phyloP scores from a whole-genome alignment of 2,329 filamentous ascomycete genomes.

The Clarireedia homoeocarpa region DNA sequence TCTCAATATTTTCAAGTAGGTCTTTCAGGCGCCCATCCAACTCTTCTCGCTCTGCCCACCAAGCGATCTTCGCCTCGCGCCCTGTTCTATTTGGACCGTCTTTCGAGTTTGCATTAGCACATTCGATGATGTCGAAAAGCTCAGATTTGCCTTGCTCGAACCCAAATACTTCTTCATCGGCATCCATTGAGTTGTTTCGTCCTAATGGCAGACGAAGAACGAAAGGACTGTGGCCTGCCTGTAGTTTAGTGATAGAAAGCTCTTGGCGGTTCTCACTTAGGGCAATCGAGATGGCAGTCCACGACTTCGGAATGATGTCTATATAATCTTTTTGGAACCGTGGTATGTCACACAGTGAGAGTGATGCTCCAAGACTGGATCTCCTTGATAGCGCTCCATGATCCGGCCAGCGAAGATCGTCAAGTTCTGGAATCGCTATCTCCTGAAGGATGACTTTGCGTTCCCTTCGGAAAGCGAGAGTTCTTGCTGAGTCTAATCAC shows the following conservation, averaged over 20 bases:
- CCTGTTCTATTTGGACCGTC: conserved; percentile 60
- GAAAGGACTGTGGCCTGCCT: conserved; percentile 69
- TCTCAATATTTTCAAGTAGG: conserved; percentile 78
- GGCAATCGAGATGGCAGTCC: conserved; percentile 81
- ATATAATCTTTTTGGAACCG: conserved; percentile 74
- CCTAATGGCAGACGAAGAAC: conserved; percentile 79
- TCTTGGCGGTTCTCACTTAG: conserved; percentile 77
- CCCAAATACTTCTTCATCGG: conserved; percentile 72
- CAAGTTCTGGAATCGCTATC: conserved; percentile 18
- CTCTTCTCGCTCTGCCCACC: conserved; percentile 82
- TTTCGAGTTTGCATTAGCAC: conserved; percentile 80
- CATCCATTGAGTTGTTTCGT: conserved; percentile 71
- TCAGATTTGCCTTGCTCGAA: conserved; percentile 75
- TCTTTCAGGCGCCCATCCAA: conserved; percentile 71
- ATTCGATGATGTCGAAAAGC: conserved; percentile 71
- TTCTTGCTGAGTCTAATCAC: conserved; percentile 56
- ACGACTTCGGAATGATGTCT: conserved; percentile 72
- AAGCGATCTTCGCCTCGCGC: conserved; percentile 69
- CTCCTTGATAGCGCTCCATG: conserved; percentile 30
- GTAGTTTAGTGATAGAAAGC: conserved; percentile 80
- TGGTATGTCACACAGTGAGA: conserved; percentile 38
- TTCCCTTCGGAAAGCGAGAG: conserved; percentile 60
- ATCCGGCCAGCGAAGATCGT: conserved; percentile 34
- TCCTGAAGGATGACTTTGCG: conserved; percentile 40
- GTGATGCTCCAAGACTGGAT: conserved; percentile 38